phyloP scores from a whole-genome alignment of 2,329 filamentous ascomycete genomes.

The Phoma herbarum region DNA sequence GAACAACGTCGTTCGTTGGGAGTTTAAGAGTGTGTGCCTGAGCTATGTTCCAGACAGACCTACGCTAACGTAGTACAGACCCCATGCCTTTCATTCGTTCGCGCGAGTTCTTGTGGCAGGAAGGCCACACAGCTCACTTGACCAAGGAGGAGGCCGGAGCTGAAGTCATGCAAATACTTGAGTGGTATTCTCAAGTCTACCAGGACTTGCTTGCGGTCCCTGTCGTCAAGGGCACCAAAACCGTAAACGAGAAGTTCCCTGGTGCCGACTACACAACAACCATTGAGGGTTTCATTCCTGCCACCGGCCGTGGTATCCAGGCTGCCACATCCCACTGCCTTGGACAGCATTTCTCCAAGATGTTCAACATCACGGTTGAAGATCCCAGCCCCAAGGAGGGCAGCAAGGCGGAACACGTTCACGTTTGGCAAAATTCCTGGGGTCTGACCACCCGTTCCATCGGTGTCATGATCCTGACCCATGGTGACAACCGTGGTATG shows the following conservation, averaged over 20 bases:
- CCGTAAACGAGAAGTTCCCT: constrained; percentile 97
- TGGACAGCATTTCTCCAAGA: constrained; percentile 98
- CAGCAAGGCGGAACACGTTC: constrained; percentile 72
- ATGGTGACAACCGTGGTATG: constrained; percentile 93
- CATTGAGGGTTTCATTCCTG: constrained; percentile 94
- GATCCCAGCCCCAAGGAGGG: constrained; percentile 75
- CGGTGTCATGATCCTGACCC: constrained; percentile 98
- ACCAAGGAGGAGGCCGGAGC: constrained; percentile 81
- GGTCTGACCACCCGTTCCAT: constrained; percentile 96
- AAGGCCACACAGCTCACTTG: constrained; percentile 92
- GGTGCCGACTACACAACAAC: constrained; percentile 97
- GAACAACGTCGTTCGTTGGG: constrained; percentile 96
- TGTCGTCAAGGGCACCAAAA: constrained; percentile 92
- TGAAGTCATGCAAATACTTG: constrained; percentile 92
- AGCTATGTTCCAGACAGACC: constrained; percentile 49
- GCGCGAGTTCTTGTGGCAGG: constrained; percentile 97
- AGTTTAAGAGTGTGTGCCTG: constrained; percentile 74
- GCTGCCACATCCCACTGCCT: constrained; percentile 93
- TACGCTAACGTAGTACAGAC: constrained; percentile 23
- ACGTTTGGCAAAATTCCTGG: constrained; percentile 99
- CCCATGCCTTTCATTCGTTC: constrained; percentile 81
- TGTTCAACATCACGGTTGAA: constrained; percentile 98
- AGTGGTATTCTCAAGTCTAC: constrained; percentile 91
- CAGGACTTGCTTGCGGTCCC: constrained; percentile 93
- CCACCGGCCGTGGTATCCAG: constrained; percentile 95